Evolutionary conservation across 2,329 filamentous ascomycete genomes (phyloP).

Genomic region (Verticillium nonalfalfae): DNA sequence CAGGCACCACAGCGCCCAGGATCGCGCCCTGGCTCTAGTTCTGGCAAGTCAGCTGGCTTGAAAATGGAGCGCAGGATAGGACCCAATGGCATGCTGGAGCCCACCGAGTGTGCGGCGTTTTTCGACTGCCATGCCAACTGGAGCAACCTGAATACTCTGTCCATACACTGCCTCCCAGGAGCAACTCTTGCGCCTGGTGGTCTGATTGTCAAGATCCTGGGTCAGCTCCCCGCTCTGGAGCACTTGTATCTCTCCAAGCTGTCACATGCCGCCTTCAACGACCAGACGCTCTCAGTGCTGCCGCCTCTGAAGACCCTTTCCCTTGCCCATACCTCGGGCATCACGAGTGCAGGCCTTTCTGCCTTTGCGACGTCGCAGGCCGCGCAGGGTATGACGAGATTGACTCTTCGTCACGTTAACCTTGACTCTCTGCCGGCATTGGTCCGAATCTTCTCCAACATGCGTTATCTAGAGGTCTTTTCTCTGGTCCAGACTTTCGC

Average conservation of each 20-base stretch:
- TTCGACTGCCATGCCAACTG: slow-evolving; percentile 47
- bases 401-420: slow-evolving; percentile 51
- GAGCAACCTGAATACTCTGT: slow-evolving; percentile 47
- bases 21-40: slow-evolving; percentile 11
- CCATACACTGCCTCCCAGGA: slow-evolving; percentile 52
- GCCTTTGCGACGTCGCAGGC: slow-evolving; percentile 44
- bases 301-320: slow-evolving; percentile 49
- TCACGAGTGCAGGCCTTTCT: slow-evolving; percentile 50
- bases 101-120: slow-evolving; percentile 32
- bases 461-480: slow-evolving; percentile 41
- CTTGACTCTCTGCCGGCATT: slow-evolving; percentile 50
- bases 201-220: slow-evolving; percentile 43
- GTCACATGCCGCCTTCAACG: slow-evolving; percentile 49
- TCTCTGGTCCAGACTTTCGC: slow-evolving; percentile 48
- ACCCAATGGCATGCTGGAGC: slow-evolving; percentile 19
- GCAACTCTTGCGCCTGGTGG: slow-evolving; percentile 46
- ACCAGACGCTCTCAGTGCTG: slow-evolving; percentile 46
- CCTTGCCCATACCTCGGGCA: slow-evolving; percentile 47
- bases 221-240: slow-evolving; percentile 45
- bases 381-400: slow-evolving; percentile 36
- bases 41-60: slow-evolving; percentile 1
- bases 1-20: slow-evolving; percentile 24
- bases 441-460: slow-evolving; percentile 52
- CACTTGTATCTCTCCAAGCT: slow-evolving; percentile 55
- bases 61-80: not conserved